A percentile compares a stretch with the other conserved stretches of the same genome.
Evolutionary conservation across 345 rosid species (phyloP).

Genomic region (Syzygium grande): DNA sequence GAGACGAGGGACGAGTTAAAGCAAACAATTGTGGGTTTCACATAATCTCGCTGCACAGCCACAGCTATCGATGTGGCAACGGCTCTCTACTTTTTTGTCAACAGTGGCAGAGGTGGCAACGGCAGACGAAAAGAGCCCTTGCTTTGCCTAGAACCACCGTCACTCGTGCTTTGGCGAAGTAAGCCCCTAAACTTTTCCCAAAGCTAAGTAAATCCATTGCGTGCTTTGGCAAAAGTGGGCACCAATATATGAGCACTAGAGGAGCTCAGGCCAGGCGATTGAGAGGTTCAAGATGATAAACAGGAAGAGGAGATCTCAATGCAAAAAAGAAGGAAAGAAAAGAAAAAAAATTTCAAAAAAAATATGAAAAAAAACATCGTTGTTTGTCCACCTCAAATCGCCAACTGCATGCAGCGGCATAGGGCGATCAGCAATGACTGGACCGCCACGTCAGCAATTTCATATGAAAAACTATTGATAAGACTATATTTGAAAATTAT

Average conservation of each 20-base stretch:
- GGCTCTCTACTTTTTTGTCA: not conserved
- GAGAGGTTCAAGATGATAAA: not conserved
- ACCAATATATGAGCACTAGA: not conserved
- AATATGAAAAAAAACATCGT: not conserved
- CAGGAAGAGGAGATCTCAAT: not conserved
- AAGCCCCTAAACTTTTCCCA: not conserved
- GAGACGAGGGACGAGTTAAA: accelerated
- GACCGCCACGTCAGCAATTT: not conserved
- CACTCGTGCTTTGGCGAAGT: not conserved
- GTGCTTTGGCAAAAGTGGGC: not conserved
- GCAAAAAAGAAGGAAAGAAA: not conserved
- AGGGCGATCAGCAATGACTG: not conserved
- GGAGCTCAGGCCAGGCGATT: not conserved
- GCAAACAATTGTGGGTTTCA: too few species aligned
- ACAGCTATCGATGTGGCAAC: accelerated
- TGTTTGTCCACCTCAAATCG: not conserved
- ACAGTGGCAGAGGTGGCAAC: not conserved
- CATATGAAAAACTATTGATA: not conserved
- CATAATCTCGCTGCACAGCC: accelerated
- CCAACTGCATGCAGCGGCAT: not conserved
- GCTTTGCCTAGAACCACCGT: not conserved
- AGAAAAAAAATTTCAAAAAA: too few species aligned
- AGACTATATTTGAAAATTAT: too few species aligned
- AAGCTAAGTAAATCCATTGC: not conserved
- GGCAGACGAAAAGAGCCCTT: not conserved